These are phyloP conservation scores for Russula emetica DNA, from an alignment of 768 basidiomycete genomes.

Conservation along the genomic window DNA sequence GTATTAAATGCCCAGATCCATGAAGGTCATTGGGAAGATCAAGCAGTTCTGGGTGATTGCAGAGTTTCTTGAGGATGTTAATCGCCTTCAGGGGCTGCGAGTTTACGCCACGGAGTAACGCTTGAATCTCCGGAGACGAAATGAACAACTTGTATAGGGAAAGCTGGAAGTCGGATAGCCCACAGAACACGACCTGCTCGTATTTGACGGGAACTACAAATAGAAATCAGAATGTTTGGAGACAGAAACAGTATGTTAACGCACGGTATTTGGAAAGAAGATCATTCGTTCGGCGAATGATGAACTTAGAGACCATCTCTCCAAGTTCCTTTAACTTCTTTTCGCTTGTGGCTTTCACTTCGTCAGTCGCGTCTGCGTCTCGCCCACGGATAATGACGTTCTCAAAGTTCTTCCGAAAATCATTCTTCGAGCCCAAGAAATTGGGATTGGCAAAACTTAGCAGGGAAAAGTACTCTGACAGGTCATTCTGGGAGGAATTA, in stretches of 20 bases:
- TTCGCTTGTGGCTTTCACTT: constrained; percentile 75
- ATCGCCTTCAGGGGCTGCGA: constrained; percentile 97
- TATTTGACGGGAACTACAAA: constrained; percentile 93
- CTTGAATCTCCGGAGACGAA: constrained; percentile 87
- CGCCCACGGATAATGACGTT: constrained; percentile 85
- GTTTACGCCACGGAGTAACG: constrained; percentile 76
- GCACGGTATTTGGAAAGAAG: constrained; percentile 88
- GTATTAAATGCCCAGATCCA: constrained; percentile 77
- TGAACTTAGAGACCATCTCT: constrained; percentile 83
- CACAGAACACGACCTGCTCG: constrained; percentile 95
- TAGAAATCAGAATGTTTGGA: constrained; percentile 5
- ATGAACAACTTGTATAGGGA: constrained; percentile 87
- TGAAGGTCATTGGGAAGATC: constrained; percentile 78
- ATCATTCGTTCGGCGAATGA: constrained; percentile 92
- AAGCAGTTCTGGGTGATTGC: constrained; percentile 91
- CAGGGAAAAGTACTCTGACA: constrained; percentile 91
- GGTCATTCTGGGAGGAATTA: constrained; percentile 61
- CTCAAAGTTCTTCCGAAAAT: constrained; percentile 95
- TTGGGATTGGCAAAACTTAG: constrained; percentile 92
- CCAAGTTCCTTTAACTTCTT: constrained; percentile 90
- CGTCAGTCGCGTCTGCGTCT: constrained; percentile 79
- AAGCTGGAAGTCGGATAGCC: constrained; percentile 76
- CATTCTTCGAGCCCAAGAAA: constrained; percentile 79
- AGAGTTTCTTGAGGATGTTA: constrained; percentile 89
- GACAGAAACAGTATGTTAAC: constrained; percentile 34